Conservation (phyloP, 768 basidiomycete genomes). For the Guyanaporus albipodus region DNA sequence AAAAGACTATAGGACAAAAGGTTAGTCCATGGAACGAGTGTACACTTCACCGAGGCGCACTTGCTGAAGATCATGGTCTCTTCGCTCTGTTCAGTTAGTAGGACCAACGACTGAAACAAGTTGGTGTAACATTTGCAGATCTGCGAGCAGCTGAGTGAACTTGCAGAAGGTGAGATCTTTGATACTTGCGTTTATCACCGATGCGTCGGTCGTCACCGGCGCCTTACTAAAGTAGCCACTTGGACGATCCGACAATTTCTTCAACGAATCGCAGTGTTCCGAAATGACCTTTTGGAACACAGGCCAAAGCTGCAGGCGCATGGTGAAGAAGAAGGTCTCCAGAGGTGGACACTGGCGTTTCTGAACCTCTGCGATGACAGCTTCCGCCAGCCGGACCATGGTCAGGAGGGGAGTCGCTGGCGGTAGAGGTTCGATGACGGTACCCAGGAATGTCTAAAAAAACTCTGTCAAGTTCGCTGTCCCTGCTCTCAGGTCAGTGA, state of each 20-base stretch:
- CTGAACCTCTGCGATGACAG: conserved; percentile 69
- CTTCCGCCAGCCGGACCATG: conserved; percentile 89
- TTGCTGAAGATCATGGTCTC: conserved; percentile 97
- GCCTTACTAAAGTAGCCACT: conserved; percentile 61
- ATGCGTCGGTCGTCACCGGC: conserved; percentile 60
- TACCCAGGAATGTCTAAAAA: conserved; percentile 60
- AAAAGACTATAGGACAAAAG: conserved; percentile 57
- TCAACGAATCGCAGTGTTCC: conserved; percentile 76
- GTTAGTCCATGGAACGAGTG: neutral
- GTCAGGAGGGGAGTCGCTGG: conserved; percentile 75
- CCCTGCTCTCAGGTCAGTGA: neutral
- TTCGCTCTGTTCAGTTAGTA: conserved; percentile 76
- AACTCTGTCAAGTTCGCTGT: neutral
- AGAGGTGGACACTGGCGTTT: conserved; percentile 75
- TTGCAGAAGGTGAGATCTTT: neutral
- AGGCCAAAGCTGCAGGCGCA: conserved; percentile 90
- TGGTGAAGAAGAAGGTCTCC: conserved; percentile 73
- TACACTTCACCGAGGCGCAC: conserved; percentile 42
- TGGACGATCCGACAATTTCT: conserved; percentile 74
- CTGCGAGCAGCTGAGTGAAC: conserved; percentile 28
- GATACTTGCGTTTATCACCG: conserved; percentile 55
- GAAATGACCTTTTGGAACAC: conserved; percentile 88
- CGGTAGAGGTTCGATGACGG: conserved; percentile 69
- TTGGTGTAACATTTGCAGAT: conserved; percentile 74
- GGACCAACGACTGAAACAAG: conserved; percentile 80